Base-by-base conservation (phyloP, 257 asterid genomes). In the Nicotiana obtusifolia region DNA sequence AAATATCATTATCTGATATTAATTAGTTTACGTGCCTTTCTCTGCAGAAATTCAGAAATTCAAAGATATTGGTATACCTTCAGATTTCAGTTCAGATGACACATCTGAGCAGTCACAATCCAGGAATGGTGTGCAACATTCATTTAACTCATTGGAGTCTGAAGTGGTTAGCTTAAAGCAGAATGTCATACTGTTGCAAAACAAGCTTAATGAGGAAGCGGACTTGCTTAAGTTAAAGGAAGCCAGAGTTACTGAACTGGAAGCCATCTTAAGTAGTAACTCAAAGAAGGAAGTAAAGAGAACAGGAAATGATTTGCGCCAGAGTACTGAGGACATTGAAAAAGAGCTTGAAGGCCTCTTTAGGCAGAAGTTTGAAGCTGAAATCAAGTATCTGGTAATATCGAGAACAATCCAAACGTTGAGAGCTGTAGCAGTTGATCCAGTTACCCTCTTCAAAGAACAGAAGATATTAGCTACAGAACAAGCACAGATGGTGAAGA, bases 361-460 rank as follows among this genome's bases (percentile, higher is more conserved):
- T 61, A 91, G 47, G 91, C 93, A 85, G 85, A 93, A 90, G 76
- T 84, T 94, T 37, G 98, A 92, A 92, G 90, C 94, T 13, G 98
- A 92, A 83, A 91, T 95, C 28, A 90, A 90, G 87, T 84, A 76
- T 80, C 77, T 95, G 81, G 86, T 82, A 14, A 44, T 71, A 71
- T 71, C 78, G 15, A 71, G 78, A 44, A 71, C 78, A 30, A 71
- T 44, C 78, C 78, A 71, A 44, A 71, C 22, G 30, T 82, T 87
- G 87, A 85, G 86, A 75, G 89, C 80, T 83, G 86, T 89, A 53
- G 86, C 84, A n/a, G 84, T 64, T 22, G 89, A 89, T 86, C 93
- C 92, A 78, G 86, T 83, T 30, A 81, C 87, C 33, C 79, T 87
- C 56, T 61, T 92, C 85, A 90, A 90, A 89, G 89, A 87, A 30